Evolutionary conservation across 164 flowering plant species (phyloP), one percentile per base, ranked within the genome.

Genomic region (Cinnamomum chago): DNA sequence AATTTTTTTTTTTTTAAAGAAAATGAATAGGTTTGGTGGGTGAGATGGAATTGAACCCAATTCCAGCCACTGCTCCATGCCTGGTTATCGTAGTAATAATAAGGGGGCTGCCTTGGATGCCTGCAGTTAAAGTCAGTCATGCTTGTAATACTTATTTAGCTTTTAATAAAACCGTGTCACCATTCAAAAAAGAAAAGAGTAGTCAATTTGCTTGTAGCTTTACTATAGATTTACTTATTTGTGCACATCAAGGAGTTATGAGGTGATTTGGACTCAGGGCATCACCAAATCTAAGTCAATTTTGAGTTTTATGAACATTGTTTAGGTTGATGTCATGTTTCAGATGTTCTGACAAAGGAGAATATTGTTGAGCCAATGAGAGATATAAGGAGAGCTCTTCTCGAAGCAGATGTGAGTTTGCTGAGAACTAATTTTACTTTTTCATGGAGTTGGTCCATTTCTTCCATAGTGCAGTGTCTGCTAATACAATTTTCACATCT

Each of bases 351-450:
- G 85, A 92, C 97, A 2, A 95, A 95, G 89, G 99, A 95, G 73
- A 93, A 93, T 73, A 92, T 95, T 80, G 95, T 78, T 80, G 99
- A 93, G 85, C 98, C 99, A 1, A 93, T 92, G 98, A 84, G 92
- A 76, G 99, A 95, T 50, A 95, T 95, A 58, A 87, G 99, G 82
- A 89, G 98, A 84, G 99, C 99, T 76, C 92, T 95, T 73, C 76
- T 95, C 50, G 99, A 95, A 84, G 99, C 99, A 35, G 99, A 93
- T 90, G 99, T 92, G 76, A 89, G 92, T 80, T 62, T 40, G 3
- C 47, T 67, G 33, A 18, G 72, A 25, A 9, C 35, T 18, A n/a
- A 68, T 40, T 28, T 35, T 40, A 20, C 15, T 40, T 30, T 30
- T 30, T 30, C 35, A 5, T 3, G 1, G 18, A 0, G 65, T 24